These are phyloP conservation scores for Aspergillus tamarii DNA, from an alignment of 2,329 filamentous ascomycete species.

Conservation along the genomic window DNA sequence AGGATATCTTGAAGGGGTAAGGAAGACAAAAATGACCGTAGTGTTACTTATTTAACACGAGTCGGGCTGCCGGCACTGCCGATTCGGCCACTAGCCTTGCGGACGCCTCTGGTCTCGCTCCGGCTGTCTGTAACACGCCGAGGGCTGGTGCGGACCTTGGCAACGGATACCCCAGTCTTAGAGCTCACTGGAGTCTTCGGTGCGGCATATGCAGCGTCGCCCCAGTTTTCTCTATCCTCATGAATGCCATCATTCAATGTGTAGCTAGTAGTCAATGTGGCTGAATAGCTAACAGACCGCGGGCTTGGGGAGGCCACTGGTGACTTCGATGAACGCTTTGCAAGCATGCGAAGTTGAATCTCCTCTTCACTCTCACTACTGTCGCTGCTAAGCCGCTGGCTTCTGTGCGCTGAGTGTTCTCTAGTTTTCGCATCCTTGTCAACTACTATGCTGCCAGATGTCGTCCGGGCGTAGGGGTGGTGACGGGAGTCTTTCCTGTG, in stretches of 20 bases:
- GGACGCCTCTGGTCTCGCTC: slow-evolving; percentile 44
- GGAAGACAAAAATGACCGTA: slow-evolving; percentile 10
- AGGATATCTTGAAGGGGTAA: slow-evolving; percentile 23
- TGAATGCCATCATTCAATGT: slow-evolving; percentile 63
- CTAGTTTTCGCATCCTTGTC: slow-evolving; percentile 34
- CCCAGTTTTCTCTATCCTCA: slow-evolving; percentile 72
- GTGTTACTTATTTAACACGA: slow-evolving; percentile 30
- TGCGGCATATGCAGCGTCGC: slow-evolving; percentile 33
- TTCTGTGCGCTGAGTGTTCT: slow-evolving; percentile 50
- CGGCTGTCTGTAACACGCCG: slow-evolving; percentile 42
- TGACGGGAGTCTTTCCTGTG: slow-evolving; percentile 74
- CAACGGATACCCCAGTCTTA: slow-evolving; percentile 59
- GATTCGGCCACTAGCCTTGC: slow-evolving; percentile 52
- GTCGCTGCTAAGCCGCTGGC: slow-evolving; percentile 62
- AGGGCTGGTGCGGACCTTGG: slow-evolving; percentile 66
- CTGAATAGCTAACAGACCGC: slow-evolving; percentile 75
- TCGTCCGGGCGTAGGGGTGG: slow-evolving; percentile 69
- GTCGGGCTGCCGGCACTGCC: slow-evolving; percentile 45
- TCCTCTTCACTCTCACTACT: slow-evolving; percentile 78
- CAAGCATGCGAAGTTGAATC: slow-evolving; percentile 73
- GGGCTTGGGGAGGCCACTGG: slow-evolving; percentile 64
- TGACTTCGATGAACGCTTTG: slow-evolving; percentile 67
- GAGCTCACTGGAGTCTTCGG: slow-evolving; percentile 59
- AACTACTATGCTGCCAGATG: slow-evolving; percentile 48
- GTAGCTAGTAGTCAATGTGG: slow-evolving; percentile 71